These are phyloP conservation scores for Ustilago loliicola DNA, from an alignment of 1,284 basidiomycete species.

Conservation along the genomic window DNA sequence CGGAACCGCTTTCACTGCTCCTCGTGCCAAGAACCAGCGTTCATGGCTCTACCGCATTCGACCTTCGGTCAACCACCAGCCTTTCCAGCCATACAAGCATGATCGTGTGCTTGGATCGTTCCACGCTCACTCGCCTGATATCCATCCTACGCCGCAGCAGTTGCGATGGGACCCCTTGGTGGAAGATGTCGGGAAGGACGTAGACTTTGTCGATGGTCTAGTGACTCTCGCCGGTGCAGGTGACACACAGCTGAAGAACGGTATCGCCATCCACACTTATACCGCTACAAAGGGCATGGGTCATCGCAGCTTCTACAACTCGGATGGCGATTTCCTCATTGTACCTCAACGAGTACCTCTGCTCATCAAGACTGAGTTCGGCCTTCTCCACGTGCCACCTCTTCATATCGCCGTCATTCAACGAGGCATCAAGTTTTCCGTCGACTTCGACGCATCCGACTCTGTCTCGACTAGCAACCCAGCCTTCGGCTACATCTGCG, in stretches of 20 bases:
- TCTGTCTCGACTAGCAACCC: conserved; percentile 70
- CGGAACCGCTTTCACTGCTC: conserved; percentile 77
- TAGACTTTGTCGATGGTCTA: conserved; percentile 77
- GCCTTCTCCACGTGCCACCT: conserved; percentile 78
- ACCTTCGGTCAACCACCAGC: conserved; percentile 80
- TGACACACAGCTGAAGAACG: conserved; percentile 75
- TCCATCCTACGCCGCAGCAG: conserved; percentile 78
- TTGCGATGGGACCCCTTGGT: conserved; percentile 77
- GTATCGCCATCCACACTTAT: conserved; percentile 75
- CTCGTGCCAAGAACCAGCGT: conserved; percentile 74
- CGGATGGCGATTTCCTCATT: conserved; percentile 79
- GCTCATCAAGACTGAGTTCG: conserved; percentile 80
- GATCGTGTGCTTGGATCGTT: conserved; percentile 73
- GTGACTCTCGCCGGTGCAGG: conserved; percentile 79
- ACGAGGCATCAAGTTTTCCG: conserved; percentile 78
- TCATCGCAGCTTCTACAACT: conserved; percentile 78
- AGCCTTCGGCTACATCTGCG: conserved; percentile 70
- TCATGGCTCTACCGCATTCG: conserved; percentile 73
- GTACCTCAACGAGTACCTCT: conserved; percentile 78
- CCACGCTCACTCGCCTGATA: conserved; percentile 72
- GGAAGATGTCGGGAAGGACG: conserved; percentile 67
- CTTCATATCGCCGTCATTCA: conserved; percentile 78
- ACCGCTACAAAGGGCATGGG: conserved; percentile 77
- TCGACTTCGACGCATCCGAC: conserved; percentile 51
- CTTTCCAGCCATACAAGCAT: conserved; percentile 76